A percentile compares a stretch with the other conserved stretches of the same genome.
Conservation (phyloP, 768 basidiomycete genomes). For the Phylloporus arenicola region DNA sequence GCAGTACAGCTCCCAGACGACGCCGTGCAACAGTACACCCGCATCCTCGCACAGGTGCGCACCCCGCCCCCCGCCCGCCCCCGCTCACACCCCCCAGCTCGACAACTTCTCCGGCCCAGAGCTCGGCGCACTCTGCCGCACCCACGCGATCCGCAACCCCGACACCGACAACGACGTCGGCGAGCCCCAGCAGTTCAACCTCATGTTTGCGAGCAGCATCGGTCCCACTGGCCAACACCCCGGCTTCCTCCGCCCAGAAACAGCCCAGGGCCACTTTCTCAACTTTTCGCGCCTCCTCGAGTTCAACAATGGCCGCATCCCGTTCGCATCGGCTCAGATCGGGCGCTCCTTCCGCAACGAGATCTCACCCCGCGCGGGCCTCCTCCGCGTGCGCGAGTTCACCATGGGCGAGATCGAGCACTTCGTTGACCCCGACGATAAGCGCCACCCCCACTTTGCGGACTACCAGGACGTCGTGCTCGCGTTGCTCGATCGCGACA, state of each 20-base stretch:
- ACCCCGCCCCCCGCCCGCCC: too few relatives aligned
- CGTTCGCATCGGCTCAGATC: slow-evolving; percentile 96
- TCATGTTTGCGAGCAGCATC: slow-evolving; percentile 98
- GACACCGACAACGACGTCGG: slow-evolving; percentile 89
- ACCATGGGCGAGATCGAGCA: slow-evolving; percentile 99
- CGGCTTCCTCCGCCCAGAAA: slow-evolving; percentile 95
- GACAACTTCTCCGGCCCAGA: slow-evolving; percentile 92
- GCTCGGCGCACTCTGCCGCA: slow-evolving; percentile 80
- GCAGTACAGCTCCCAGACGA: slow-evolving; percentile 72
- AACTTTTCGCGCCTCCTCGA: slow-evolving; percentile 96
- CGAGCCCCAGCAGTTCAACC: slow-evolving; percentile 93
- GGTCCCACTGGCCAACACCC: slow-evolving; percentile 97
- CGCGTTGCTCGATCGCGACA: slow-evolving; percentile 71
- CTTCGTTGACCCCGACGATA: slow-evolving; percentile 93
- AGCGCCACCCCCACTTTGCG: slow-evolving; percentile 76
- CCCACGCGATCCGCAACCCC: slow-evolving; percentile 79
- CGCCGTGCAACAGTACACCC: slow-evolving; percentile 72
- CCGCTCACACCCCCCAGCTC: slow-evolving; percentile 13
- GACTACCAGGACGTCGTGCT: slow-evolving; percentile 76
- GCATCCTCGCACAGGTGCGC: slow-evolving; percentile 80
- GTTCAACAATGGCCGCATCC: slow-evolving; percentile 95
- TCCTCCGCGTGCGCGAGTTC: slow-evolving; percentile 96
- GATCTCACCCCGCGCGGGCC: slow-evolving; percentile 93
- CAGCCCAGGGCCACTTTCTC: slow-evolving; percentile 97
- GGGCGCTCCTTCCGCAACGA: slow-evolving; percentile 97